phyloP scores from a whole-genome alignment of 2,329 filamentous ascomycete species.

The Xylaria sp. region DNA sequence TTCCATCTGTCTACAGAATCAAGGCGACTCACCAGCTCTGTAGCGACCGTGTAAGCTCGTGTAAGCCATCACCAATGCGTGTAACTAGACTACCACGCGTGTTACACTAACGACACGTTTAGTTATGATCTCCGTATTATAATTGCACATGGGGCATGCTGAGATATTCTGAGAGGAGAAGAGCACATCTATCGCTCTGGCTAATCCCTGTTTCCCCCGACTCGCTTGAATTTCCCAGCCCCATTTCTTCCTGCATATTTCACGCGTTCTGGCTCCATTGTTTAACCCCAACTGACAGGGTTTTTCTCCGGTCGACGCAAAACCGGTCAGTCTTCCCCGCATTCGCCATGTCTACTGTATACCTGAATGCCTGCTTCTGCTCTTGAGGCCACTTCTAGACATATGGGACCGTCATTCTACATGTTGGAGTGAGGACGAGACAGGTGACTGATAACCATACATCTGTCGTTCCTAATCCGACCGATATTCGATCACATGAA shows the following conservation, averaged over 20 bases:
- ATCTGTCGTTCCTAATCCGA: background rate
- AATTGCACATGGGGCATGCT: too few relatives aligned
- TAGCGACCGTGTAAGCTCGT: background rate
- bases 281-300: constrained; percentile 7
- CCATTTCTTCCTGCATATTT: background rate
- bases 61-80: too few relatives aligned
- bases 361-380: too few relatives aligned
- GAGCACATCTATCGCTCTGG: too few relatives aligned
- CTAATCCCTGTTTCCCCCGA: constrained; percentile 1
- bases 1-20: too few relatives aligned
- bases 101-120: too few relatives aligned
- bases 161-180: too few relatives aligned
- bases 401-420: too few relatives aligned
- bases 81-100: too few relatives aligned
- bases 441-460: background rate
- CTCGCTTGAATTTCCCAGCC: background rate
- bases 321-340: constrained; percentile 16
- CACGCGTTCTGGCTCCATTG: background rate
- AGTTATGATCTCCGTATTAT: background rate
- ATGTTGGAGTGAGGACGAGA: background rate
- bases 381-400: too few relatives aligned
- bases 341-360: background rate
- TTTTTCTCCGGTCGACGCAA: background rate
- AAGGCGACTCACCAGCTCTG: too few relatives aligned
- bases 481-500: background rate